Base-by-base conservation (phyloP, 768 basidiomycete species). In the Calocybe cyanea region DNA sequence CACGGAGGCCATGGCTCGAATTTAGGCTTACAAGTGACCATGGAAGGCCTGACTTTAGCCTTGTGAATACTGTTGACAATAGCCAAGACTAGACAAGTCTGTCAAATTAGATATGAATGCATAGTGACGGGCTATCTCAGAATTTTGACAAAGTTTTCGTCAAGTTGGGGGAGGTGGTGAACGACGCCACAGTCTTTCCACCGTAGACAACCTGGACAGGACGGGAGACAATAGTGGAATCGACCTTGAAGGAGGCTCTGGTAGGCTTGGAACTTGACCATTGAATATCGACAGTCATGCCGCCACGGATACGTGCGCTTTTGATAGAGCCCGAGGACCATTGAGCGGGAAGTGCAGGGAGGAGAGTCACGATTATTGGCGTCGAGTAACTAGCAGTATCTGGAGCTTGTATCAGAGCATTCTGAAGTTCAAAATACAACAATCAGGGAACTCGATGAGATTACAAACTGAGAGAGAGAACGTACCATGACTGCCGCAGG, bases 401-500 rank as follows among this genome's bases (percentile, higher is more conserved):
- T 0, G 82, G 81, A 6, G 77, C 81, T 64, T 87, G 83, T n/a
- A 88, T 40, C 17, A 88, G 64, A 4, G 75, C 83, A 48, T 87
- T 77, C 65, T 75, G 52, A 21, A 18, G 32, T 7, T 44, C 18
- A 10, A 20, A 17, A 1, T 30, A 9, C 6, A 13, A 42, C n/a
- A 39, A 25, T 21, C 33, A 23, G 5, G 13, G 38, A 10, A 36
- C 5, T 30, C 4, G 40, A 40, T n/a, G n/a, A n/a, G n/a, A n/a
- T n/a, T n/a, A n/a, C n/a, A 48, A 14, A 9, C 7, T 8, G n/a
- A 32, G 31, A 32, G 3, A 17, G 15, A 18, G 13, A 2, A 38
- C 28, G 34, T 40, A 86, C 85, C 64, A 88, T 64, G 32, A 88
- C 59, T 6, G 81, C 84, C 15, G 74, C 83, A 4, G 86, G 75